Evolutionary conservation across 805 yeast species (phyloP).

Genomic region (Zygotorulaspora sp.): DNA sequence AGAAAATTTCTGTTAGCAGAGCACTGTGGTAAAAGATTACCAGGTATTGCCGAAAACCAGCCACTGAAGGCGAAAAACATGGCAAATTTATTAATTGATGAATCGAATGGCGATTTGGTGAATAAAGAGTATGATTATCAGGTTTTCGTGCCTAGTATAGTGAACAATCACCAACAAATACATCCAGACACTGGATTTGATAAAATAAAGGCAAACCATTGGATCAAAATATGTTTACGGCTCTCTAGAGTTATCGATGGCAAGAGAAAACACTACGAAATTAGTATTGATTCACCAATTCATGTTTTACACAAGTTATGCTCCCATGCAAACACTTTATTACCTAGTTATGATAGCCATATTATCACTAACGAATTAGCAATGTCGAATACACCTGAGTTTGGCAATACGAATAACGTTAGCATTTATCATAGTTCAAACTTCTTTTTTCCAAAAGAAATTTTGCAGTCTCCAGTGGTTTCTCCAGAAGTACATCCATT

Average conservation of each 20-base stretch:
- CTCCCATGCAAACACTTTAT: conserved; percentile 71
- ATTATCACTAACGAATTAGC: conserved; percentile 11
- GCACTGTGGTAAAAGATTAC: conserved; percentile 57
- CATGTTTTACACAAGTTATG: conserved; percentile 73
- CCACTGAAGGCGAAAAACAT: conserved; percentile 38
- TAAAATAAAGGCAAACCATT: conserved; percentile 84
- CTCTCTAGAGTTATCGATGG: conserved; percentile 62
- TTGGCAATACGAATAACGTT: conserved; percentile 18
- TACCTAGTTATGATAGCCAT: conserved; percentile 61
- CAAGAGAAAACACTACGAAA: conserved; percentile 87
- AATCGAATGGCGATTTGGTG: conserved; percentile 50
- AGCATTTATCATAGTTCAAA: conserved; percentile 36
- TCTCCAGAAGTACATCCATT: conserved; percentile 53
- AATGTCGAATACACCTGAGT: conserved; percentile 15
- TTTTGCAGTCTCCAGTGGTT: conserved; percentile 43
- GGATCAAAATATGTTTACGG: conserved; percentile 87
- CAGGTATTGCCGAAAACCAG: conserved; percentile 29
- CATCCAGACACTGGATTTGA: conserved; percentile 85
- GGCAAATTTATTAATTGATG: conserved; percentile 41
- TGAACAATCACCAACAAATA: conserved; percentile 51
- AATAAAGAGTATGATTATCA: conserved; percentile 82
- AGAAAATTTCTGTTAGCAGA: conserved; percentile 77
- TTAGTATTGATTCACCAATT: conserved; percentile 91
- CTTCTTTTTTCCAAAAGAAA: conserved; percentile 39
- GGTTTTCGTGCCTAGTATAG: conserved; percentile 71